Percentiles rank a stretch among this genome's conserved stretches.
These are phyloP conservation scores for Bacidia rubella DNA, from an alignment of 495 filamentous ascomycete species.

Conservation along the genomic window DNA sequence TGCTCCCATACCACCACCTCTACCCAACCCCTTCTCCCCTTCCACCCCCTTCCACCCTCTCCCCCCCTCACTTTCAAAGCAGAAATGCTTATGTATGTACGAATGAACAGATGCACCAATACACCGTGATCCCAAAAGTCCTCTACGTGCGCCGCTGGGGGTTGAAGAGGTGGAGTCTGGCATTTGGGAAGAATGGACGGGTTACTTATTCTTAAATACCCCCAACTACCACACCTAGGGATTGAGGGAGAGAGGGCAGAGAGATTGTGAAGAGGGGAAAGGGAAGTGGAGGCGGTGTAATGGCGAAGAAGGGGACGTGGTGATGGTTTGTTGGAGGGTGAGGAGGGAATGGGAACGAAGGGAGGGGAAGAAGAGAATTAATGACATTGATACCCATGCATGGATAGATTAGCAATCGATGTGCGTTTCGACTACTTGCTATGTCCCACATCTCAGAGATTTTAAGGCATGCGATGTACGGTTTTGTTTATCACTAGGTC, in stretches of 20 bases:
- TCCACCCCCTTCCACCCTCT: background rate
- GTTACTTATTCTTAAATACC: slow-evolving; percentile 5
- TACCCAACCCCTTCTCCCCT: background rate
- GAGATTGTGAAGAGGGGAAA: background rate
- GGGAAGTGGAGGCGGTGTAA: background rate
- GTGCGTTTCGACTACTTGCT: background rate
- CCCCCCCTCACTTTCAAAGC: background rate
- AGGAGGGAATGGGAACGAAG: background rate
- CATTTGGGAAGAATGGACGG: slow-evolving; percentile 12
- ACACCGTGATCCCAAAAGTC: slow-evolving; percentile 13
- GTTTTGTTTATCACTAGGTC: too few species aligned
- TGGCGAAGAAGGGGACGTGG: background rate
- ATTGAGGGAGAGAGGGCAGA: too few species aligned
- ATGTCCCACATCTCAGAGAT: too few species aligned
- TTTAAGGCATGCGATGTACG: too few species aligned
- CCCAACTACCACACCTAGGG: background rate
- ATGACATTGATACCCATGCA: background rate
- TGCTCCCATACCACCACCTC: background rate
- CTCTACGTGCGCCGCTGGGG: slow-evolving; percentile 15
- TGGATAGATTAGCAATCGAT: too few species aligned
- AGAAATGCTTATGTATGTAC: background rate
- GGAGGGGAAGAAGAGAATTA: background rate
- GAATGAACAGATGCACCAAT: slow-evolving; percentile 14
- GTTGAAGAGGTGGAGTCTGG: slow-evolving; percentile 12
- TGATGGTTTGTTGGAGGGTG: background rate